A percentile compares a stretch with the other conserved stretches of the same genome.
Evolutionary conservation across 768 basidiomycete species (phyloP).

Genomic region (Rhizopogon roseolus): DNA sequence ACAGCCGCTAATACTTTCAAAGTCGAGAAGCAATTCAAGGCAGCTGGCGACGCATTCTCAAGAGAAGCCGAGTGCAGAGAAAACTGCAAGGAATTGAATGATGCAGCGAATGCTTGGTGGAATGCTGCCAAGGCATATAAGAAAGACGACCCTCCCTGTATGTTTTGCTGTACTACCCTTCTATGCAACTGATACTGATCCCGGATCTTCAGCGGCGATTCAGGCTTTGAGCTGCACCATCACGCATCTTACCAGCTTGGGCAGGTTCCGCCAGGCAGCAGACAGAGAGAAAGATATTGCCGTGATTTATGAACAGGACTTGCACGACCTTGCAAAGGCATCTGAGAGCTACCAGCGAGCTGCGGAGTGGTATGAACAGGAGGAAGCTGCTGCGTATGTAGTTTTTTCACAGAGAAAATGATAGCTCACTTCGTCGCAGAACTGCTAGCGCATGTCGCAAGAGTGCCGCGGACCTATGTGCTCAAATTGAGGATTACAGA

Average conservation of each 20-base stretch:
- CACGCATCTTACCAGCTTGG: slow-evolving; percentile 71
- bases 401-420: not conserved
- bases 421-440: slow-evolving; percentile 34
- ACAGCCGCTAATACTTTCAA: slow-evolving; percentile 93
- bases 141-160: slow-evolving; percentile 79
- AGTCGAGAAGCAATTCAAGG: slow-evolving; percentile 87
- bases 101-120: slow-evolving; percentile 99
- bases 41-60: slow-evolving; percentile 88
- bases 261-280: slow-evolving; percentile 95
- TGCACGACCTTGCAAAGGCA: slow-evolving; percentile 74
- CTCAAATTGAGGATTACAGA: slow-evolving; percentile 80
- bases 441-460: slow-evolving; percentile 96
- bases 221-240: slow-evolving; percentile 84
- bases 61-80: slow-evolving; percentile 94
- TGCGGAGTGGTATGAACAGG: slow-evolving; percentile 96
- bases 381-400: slow-evolving; percentile 92
- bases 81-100: slow-evolving; percentile 80
- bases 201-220: slow-evolving; percentile 66
- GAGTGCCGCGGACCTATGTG: slow-evolving; percentile 93
- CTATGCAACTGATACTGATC: slow-evolving; percentile 8
- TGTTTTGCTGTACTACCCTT: slow-evolving; percentile 22
- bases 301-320: slow-evolving; percentile 85
- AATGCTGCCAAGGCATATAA: slow-evolving; percentile 97
- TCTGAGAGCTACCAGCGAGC: slow-evolving; percentile 90
- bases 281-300: slow-evolving; percentile 98